phyloP scores from a whole-genome alignment of 2,329 filamentous ascomycete genomes.

The Epichloe gansuensis region DNA sequence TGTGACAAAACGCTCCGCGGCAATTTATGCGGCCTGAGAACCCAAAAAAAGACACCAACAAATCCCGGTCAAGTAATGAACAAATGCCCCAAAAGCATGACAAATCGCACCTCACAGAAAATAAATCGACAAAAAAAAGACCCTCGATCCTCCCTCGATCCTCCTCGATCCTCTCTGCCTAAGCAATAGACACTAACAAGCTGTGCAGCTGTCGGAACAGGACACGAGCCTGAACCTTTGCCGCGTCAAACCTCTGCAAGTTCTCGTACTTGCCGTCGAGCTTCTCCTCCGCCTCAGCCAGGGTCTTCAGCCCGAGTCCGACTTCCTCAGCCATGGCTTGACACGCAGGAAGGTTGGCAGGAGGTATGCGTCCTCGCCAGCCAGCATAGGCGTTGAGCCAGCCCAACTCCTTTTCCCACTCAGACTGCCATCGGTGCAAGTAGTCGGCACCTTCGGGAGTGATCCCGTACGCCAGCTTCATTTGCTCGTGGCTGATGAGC shows the following conservation, averaged over 20 bases:
- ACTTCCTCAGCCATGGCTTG: background rate
- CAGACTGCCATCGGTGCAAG: background rate
- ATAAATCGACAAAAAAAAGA: background rate
- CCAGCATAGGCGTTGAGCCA: slow-evolving; percentile 12
- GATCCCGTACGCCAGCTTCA: slow-evolving; percentile 6
- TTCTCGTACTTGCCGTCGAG: background rate
- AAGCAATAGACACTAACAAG: background rate
- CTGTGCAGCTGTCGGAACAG: background rate
- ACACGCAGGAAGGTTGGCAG: background rate
- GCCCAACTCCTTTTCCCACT: slow-evolving; percentile 8
- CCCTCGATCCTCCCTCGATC: too few relatives aligned
- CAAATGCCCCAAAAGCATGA: background rate
- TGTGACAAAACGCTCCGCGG: background rate
- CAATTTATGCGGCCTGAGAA: background rate
- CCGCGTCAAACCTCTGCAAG: background rate
- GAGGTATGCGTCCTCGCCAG: slow-evolving; percentile 1
- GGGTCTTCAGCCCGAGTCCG: background rate
- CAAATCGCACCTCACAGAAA: background rate
- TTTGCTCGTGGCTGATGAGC: background rate
- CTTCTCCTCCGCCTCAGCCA: slow-evolving; percentile 7
- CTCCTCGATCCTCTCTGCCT: too few relatives aligned
- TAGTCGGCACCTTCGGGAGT: slow-evolving; percentile 1
- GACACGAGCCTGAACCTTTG: background rate
- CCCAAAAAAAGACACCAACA: too few relatives aligned
- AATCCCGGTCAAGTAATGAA: background rate